phyloP scores from a whole-genome alignment of 2,329 filamentous ascomycete genomes.

The Ceratocystis eucalypticola region DNA sequence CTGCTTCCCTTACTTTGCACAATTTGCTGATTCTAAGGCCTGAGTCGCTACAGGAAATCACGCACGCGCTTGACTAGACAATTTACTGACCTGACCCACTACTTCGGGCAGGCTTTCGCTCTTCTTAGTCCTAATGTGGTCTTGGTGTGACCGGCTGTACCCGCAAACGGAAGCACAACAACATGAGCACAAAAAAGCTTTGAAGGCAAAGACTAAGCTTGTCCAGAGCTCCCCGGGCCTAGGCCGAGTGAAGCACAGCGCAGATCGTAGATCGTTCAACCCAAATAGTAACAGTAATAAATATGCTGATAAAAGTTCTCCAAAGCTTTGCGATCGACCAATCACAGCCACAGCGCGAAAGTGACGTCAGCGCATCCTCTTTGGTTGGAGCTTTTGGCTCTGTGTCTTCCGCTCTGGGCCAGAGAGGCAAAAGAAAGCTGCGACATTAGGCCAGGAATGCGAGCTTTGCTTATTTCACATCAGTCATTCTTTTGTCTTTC shows the following conservation, averaged over 20 bases:
- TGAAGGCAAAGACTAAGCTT: neutral
- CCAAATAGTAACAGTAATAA: neutral
- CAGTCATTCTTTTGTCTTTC: neutral
- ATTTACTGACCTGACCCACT: neutral
- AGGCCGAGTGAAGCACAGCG: neutral
- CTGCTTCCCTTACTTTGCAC: neutral
- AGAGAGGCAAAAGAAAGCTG: conserved; percentile 5
- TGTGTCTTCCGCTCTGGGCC: conserved; percentile 4
- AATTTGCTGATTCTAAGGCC: neutral
- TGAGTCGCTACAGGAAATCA: neutral
- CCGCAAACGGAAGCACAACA: neutral
- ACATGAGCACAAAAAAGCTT: neutral
- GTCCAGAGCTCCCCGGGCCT: neutral
- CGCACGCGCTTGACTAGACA: neutral
- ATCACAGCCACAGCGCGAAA: conserved; percentile 5
- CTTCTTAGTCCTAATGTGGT: neutral
- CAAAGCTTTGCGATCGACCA: conserved; percentile 14
- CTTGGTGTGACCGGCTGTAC: neutral
- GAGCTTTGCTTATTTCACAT: neutral
- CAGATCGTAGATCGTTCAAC: neutral
- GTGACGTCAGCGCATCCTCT: neutral
- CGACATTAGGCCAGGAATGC: neutral
- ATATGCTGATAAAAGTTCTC: neutral
- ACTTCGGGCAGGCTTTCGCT: neutral
- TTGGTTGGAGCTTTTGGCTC: conserved; percentile 1